These are phyloP conservation scores for Tricholoma sp. DNA, from an alignment of 768 basidiomycete genomes.

Conservation along the genomic window DNA sequence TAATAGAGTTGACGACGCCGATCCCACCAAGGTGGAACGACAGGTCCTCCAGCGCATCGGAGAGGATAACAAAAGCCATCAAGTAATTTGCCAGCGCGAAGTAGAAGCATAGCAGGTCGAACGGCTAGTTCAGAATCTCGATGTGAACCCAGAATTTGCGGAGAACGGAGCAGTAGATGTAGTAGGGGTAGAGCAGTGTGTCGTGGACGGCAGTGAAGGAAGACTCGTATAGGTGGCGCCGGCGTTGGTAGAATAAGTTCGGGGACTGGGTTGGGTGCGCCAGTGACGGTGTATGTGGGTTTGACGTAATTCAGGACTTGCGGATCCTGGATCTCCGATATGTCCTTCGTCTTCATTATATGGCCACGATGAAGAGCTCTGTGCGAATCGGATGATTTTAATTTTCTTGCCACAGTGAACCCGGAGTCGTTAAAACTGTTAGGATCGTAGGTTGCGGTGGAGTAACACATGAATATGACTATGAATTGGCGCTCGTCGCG, in stretches of 20 bases:
- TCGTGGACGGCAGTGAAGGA: constrained; percentile 97
- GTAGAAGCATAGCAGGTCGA: constrained; percentile 92
- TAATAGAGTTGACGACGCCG: constrained; percentile 65
- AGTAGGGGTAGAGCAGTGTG: constrained; percentile 88
- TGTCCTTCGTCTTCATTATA: constrained; percentile 92
- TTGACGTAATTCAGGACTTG: constrained; percentile 92
- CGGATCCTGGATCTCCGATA: constrained; percentile 79
- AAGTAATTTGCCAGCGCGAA: constrained; percentile 88
- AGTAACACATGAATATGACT: constrained; percentile 95
- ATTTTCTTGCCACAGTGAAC: constrained; percentile 86
- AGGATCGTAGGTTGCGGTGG: constrained; percentile 93
- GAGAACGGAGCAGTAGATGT: constrained; percentile 88
- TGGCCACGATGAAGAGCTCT: constrained; percentile 96
- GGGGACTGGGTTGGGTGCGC: constrained; percentile 92
- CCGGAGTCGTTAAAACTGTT: constrained; percentile 80
- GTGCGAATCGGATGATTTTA: constrained; percentile 91
- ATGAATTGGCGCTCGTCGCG: constrained; percentile 84
- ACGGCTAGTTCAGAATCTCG: constrained; percentile 86
- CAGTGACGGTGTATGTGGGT: constrained; percentile 86
- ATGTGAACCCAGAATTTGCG: constrained; percentile 95
- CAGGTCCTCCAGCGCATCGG: constrained; percentile 66
- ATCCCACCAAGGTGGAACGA: constrained; percentile 57
- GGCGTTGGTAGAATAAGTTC: constrained; percentile 90
- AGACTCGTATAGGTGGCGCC: constrained; percentile 95
- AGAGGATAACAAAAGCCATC: constrained; percentile 81